These are phyloP conservation scores for Myxozyma kluyveri DNA, from an alignment of 805 yeast species.

Conservation along the genomic window DNA sequence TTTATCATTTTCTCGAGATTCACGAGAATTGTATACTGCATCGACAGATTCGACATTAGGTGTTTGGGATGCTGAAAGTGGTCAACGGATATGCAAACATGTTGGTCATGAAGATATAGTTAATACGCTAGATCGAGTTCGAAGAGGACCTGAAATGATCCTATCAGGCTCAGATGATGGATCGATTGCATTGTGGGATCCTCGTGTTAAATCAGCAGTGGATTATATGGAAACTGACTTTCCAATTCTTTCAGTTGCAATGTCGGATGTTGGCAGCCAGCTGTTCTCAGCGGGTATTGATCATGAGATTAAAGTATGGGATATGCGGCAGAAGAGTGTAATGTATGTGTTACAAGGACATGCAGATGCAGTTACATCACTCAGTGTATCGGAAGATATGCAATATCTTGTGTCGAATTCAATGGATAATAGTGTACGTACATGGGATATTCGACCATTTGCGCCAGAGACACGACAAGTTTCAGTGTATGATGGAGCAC, in stretches of 20 bases:
- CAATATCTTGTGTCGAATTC: conserved; percentile 52
- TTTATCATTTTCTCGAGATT: conserved; percentile 54
- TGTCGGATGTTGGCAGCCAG: conserved; percentile 42
- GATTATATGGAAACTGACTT: conserved; percentile 46
- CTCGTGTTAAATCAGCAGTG: conserved; percentile 49
- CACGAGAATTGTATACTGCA: conserved; percentile 45
- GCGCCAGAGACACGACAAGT: conserved; percentile 37
- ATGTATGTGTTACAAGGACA: conserved; percentile 50
- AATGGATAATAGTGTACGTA: conserved; percentile 55
- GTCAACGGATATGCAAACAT: conserved; percentile 53
- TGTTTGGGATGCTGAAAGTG: conserved; percentile 61
- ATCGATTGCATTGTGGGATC: conserved; percentile 59
- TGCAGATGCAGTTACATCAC: conserved; percentile 53
- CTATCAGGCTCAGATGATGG: conserved; percentile 71
- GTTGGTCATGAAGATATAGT: conserved; percentile 53
- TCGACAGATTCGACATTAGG: conserved; percentile 64
- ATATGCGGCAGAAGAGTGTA: conserved; percentile 45
- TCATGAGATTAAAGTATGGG: conserved; percentile 59
- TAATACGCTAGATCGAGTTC: conserved; percentile 50
- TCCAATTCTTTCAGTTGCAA: conserved; percentile 58
- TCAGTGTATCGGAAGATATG: conserved; percentile 49
- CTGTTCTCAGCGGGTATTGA: conserved; percentile 68
- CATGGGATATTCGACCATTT: conserved; percentile 53
- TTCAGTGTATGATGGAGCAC: conserved; percentile 55
- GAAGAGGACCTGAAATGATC: conserved; percentile 37